Evolutionary conservation across 2,329 filamentous ascomycete species (phyloP).

Genomic region (Dactylonectria macrodidyma): DNA sequence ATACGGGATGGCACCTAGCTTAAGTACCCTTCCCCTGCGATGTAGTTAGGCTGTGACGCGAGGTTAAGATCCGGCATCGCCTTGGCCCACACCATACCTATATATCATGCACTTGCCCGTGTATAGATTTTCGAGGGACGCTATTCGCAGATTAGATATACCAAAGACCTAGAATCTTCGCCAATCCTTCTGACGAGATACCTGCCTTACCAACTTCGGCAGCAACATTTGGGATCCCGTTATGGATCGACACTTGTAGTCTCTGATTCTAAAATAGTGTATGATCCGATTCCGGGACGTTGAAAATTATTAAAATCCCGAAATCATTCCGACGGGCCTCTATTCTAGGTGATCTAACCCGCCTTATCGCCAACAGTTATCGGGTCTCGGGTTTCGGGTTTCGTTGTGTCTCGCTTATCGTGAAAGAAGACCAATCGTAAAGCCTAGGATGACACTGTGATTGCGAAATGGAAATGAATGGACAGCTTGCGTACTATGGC

Average conservation of each 20-base stretch:
- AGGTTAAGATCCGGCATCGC: constrained; percentile 7
- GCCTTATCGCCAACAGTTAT: background rate
- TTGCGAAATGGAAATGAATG: background rate
- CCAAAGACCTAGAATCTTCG: background rate
- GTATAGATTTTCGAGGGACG: background rate
- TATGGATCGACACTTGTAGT: no score
- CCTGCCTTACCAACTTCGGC: background rate
- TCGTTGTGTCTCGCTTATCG: background rate
- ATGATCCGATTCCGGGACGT: background rate
- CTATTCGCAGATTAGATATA: constrained; percentile 21
- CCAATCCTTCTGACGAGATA: background rate
- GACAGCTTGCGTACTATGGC: background rate
- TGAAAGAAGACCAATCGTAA: background rate
- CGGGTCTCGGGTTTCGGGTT: constrained; percentile 33
- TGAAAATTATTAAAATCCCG: background rate
- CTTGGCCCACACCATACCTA: background rate
- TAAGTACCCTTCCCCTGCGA: background rate
- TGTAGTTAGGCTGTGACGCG: background rate
- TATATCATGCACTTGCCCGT: constrained; percentile 1
- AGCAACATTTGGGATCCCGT: no score
- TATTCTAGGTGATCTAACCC: background rate
- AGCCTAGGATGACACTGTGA: background rate
- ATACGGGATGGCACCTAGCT: background rate
- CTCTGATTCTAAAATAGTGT: background rate
- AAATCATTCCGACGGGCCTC: background rate